Base-by-base conservation (phyloP, 495 filamentous ascomycete species). In the Elaphomyces granulatus region DNA sequence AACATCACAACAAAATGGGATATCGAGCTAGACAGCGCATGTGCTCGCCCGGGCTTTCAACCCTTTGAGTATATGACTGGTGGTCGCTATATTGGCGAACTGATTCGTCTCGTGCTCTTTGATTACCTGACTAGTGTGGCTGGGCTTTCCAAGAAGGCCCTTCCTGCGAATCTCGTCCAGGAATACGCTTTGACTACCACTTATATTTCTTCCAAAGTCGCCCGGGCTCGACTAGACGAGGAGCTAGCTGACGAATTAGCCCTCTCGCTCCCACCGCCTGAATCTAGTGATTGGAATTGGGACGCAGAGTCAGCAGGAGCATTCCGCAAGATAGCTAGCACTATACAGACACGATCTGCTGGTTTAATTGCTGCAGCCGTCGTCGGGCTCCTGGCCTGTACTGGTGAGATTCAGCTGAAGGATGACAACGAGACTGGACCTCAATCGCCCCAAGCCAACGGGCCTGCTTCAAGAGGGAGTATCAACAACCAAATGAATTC, bases 21-120 rank as follows among this genome's bases (percentile, higher is more conserved):
- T 48, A 44, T 55, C 2, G 57, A 67, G 40, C 64, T 92, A 10
- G 81, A 87, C 44, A 47, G 45, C 7, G 71, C 72, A 8, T 76
- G 77, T 50, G 74, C 82, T 49, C 69, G 69, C 1, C 82, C 83
- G 0, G 84, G 83, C 0, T 88, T 88, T 49, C 82, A 87, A 50
- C 84, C 84, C 1, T 77, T 88, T 40, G 84, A 92, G 57, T 87
- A 87, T 54, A 84, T 92, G 81, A 86, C 82, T 1, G 72, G 80
- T 14, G 84, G 84, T 0, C 70, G 83, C 14, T 92, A 92, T 51
- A 68, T 92, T 12, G 84, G 84, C 34, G 84, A 88, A 62, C 66
- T 92, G n/a, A 77, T 75, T 18, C 72, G 84, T 8, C 51, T 87
- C 4, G 74, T 84, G 15, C 67, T 81, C 32, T 58, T 78, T 20